phyloP scores from a whole-genome alignment of 495 filamentous ascomycete species.

The Penicillium cinerascens region DNA sequence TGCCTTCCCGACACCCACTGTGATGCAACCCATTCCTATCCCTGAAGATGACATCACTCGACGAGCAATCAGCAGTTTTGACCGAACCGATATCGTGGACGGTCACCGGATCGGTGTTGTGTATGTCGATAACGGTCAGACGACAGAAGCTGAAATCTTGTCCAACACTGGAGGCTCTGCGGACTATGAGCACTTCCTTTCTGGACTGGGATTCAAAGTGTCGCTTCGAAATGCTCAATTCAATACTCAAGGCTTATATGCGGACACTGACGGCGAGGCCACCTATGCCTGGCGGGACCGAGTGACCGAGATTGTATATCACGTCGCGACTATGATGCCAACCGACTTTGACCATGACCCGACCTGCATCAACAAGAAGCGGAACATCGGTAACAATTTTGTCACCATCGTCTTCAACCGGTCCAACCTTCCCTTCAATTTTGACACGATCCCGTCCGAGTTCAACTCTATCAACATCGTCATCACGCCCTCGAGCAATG shows the following conservation, averaged over 20 bases:
- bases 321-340: slow-evolving; percentile 96
- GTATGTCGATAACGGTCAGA: slow-evolving; percentile 83
- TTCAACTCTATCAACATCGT: slow-evolving; percentile 97
- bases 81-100: slow-evolving; percentile 86
- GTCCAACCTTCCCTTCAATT: slow-evolving; percentile 79
- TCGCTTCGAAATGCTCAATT: slow-evolving; percentile 75
- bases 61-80: slow-evolving; percentile 75
- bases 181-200: slow-evolving; percentile 82
- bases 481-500: slow-evolving; percentile 76
- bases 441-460: slow-evolving; percentile 86
- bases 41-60: slow-evolving; percentile 78
- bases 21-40: slow-evolving; percentile 69
- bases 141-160: slow-evolving; percentile 74
- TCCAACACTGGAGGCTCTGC: slow-evolving; percentile 76
- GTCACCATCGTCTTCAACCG: slow-evolving; percentile 98
- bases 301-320: slow-evolving; percentile 92
- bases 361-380: slow-evolving; percentile 78
- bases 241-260: slow-evolving; percentile 92
- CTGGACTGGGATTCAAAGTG: slow-evolving; percentile 74
- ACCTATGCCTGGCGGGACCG: slow-evolving; percentile 91
- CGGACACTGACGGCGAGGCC: slow-evolving; percentile 76
- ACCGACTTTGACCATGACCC: slow-evolving; percentile 73
- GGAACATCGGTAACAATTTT: slow-evolving; percentile 95
- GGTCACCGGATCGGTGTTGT: slow-evolving; percentile 94
- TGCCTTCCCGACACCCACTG: slow-evolving; percentile 65